Conservation (phyloP, 2,329 filamentous ascomycete species). For the Fusarium nematophilum region DNA sequence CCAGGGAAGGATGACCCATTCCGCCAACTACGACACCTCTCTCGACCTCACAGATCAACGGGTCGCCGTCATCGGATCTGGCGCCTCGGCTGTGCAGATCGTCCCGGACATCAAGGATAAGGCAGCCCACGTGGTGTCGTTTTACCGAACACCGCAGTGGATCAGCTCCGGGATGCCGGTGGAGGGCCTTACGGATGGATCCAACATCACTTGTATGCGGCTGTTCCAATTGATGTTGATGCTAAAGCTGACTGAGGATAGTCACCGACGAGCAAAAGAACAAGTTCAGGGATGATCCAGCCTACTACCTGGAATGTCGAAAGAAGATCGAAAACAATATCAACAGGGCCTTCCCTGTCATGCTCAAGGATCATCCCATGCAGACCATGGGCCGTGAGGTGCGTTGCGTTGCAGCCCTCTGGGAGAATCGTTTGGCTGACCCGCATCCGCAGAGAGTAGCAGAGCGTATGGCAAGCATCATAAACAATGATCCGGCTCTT, state of each 20-base stretch:
- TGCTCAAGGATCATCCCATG: constrained; percentile 6
- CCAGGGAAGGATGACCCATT: constrained; percentile 60
- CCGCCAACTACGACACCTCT: constrained; percentile 60
- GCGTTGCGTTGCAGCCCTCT: neutral
- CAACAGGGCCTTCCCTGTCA: constrained; percentile 8
- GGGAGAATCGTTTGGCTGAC: too few relatives aligned
- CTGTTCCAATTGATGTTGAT: too few relatives aligned
- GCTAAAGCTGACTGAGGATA: neutral
- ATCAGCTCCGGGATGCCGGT: constrained; percentile 50
- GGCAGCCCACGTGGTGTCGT: constrained; percentile 54
- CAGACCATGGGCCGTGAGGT: constrained; percentile 13
- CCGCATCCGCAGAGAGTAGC: too few relatives aligned
- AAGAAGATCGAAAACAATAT: constrained; percentile 15
- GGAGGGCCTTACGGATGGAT: constrained; percentile 37
- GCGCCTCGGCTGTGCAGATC: constrained; percentile 64
- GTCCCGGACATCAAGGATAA: constrained; percentile 47
- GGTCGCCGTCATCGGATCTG: constrained; percentile 66
- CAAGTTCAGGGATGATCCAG: constrained; percentile 1
- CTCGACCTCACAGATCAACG: constrained; percentile 60
- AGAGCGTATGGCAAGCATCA: constrained; percentile 11
- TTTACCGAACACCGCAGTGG: constrained; percentile 57
- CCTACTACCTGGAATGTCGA: constrained; percentile 4
- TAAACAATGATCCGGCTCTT: constrained; percentile 7
- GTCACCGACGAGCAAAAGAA: constrained; percentile 17
- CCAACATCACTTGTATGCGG: constrained; percentile 13